A percentile compares a stretch with the other conserved stretches of the same genome.
Evolutionary conservation across 257 asterid genomes (phyloP).

Genomic region (Jaltomata sinuosa): DNA sequence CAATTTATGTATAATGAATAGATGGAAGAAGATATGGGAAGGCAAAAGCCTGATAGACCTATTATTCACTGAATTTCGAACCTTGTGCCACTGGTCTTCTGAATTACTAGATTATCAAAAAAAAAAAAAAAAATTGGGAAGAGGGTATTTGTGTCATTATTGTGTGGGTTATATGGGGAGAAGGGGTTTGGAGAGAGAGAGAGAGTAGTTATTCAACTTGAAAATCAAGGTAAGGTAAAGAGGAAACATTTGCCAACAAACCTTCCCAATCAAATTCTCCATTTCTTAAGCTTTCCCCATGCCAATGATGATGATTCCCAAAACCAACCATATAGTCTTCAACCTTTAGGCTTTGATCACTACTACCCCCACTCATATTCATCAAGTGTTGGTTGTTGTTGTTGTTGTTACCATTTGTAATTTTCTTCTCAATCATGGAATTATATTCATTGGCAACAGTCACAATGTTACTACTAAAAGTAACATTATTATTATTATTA

Average conservation of each 20-base stretch:
- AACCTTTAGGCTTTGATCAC: slow-evolving; percentile 24
- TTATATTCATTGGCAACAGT: slow-evolving; percentile 22
- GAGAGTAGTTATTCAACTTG: slow-evolving; percentile 33
- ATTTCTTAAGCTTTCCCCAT: slow-evolving; percentile 54
- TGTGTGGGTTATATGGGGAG: background rate
- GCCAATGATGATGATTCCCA: slow-evolving; percentile 76
- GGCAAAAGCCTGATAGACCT: background rate
- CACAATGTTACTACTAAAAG: slow-evolving; percentile 19
- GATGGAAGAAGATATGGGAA: background rate
- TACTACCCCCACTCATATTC: background rate
- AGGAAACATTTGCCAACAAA: slow-evolving; percentile 90
- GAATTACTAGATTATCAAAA: background rate
- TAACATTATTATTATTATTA: slow-evolving; percentile 4
- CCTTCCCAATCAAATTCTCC: slow-evolving; percentile 97
- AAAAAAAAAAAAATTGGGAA: no score
- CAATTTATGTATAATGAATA: background rate
- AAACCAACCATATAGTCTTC: slow-evolving; percentile 48
- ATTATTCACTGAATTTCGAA: background rate
- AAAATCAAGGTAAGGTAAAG: slow-evolving; percentile 83
- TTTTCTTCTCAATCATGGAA: slow-evolving; percentile 19
- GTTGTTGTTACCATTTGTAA: background rate
- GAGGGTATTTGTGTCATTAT: background rate
- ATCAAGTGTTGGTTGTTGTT: slow-evolving; percentile 6
- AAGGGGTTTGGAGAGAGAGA: background rate
- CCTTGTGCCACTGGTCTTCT: no score